Conservation (phyloP, 73 alveolate genomes). For the Diophrys sp. region DNA sequence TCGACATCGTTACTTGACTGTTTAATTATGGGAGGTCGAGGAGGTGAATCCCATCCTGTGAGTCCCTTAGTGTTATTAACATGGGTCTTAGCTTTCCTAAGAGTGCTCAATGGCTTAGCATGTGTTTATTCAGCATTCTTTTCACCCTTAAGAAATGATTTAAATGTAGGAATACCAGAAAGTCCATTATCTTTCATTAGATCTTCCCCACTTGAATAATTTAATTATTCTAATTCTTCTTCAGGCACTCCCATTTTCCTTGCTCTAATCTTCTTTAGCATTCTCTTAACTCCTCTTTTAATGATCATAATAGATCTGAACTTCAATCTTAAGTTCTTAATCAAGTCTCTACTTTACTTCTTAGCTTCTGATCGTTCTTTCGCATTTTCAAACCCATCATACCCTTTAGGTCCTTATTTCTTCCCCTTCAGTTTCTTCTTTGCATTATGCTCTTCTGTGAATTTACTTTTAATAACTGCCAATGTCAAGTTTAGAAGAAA, state of each 20-base stretch:
- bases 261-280: background rate
- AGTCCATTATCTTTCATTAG: background rate
- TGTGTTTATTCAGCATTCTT: background rate
- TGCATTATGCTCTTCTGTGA: constrained; percentile 49
- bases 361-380: background rate
- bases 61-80: no score
- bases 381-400: background rate
- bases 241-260: background rate
- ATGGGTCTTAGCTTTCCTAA: no score
- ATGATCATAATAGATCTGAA: background rate
- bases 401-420: background rate
- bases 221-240: background rate
- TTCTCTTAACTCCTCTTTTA: background rate
- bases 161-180: background rate
- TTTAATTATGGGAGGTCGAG: no score
- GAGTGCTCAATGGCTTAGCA: no score
- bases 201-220: background rate
- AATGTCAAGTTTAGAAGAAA: constrained; percentile 54
- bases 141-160: background rate
- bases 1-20: no score
- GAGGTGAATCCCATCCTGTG: no score
- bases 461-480: constrained; percentile 61
- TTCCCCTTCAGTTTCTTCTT: constrained; percentile 8
- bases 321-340: background rate
- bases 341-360: background rate